A percentile compares a stretch with the other conserved stretches of the same genome.
phyloP scores from a whole-genome alignment of 2,329 filamentous ascomycete species.

The Rhynchosporium secalis region DNA sequence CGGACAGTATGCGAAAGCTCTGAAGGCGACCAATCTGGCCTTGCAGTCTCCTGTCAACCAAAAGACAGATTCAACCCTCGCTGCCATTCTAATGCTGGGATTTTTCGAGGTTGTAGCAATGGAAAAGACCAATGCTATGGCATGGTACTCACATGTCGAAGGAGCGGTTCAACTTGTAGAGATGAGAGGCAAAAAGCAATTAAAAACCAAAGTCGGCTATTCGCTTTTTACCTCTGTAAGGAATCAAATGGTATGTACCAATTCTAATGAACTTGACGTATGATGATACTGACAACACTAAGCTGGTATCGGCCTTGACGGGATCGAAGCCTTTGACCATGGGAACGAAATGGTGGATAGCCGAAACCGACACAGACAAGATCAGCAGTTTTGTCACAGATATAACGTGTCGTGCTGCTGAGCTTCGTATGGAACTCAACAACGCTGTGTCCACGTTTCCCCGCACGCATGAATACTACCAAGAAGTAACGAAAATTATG shows the following conservation, averaged over 20 bases:
- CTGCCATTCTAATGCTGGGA: slow-evolving; percentile 59
- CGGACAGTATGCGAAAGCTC: slow-evolving; percentile 55
- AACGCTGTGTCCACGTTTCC: slow-evolving; percentile 48
- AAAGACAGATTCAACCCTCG: slow-evolving; percentile 58
- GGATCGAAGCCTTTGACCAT: slow-evolving; percentile 53
- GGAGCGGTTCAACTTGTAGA: slow-evolving; percentile 63
- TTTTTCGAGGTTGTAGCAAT: slow-evolving; percentile 60
- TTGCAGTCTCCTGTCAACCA: slow-evolving; percentile 51
- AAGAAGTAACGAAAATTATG: slow-evolving; percentile 53
- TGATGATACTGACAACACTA: slow-evolving; percentile 50
- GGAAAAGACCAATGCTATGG: slow-evolving; percentile 53
- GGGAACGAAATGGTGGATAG: slow-evolving; percentile 61
- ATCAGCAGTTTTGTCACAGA: slow-evolving; percentile 46
- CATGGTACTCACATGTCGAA: slow-evolving; percentile 65
- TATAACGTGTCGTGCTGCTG: slow-evolving; percentile 54
- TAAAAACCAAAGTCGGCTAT: slow-evolving; percentile 53
- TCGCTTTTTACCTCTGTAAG: slow-evolving; percentile 60
- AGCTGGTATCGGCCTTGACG: slow-evolving; percentile 59
- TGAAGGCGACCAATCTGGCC: slow-evolving; percentile 53
- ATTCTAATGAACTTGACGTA: slow-evolving; percentile 38
- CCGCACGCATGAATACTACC: slow-evolving; percentile 51
- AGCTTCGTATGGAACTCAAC: slow-evolving; percentile 56
- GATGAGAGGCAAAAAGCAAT: slow-evolving; percentile 55
- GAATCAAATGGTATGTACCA: slow-evolving; percentile 55
- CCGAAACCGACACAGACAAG: slow-evolving; percentile 52